Conservation (phyloP, 495 filamentous ascomycete species). For the Podospora sp. region DNA sequence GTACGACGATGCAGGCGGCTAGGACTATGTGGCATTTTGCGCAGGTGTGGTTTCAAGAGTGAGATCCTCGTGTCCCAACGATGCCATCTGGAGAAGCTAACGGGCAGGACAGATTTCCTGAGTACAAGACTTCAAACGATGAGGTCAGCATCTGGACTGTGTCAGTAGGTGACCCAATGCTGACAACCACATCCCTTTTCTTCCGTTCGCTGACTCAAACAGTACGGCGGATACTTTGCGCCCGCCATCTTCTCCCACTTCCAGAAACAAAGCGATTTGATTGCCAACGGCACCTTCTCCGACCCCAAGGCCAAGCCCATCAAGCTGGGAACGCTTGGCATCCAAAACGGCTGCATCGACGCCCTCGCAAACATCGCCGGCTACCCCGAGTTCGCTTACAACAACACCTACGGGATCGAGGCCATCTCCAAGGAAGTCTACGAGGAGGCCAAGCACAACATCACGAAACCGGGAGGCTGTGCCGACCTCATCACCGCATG, state of each 20-base stretch:
- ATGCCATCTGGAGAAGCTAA: no score
- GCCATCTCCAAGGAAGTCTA: conserved; percentile 54
- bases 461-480: conserved; percentile 41
- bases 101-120: conserved; percentile 50
- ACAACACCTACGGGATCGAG: conserved; percentile 74
- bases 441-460: conserved; percentile 28
- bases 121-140: conserved; percentile 53
- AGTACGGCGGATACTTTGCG: conserved; percentile 69
- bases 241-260: conserved; percentile 52
- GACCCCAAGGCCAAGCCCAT: conserved; percentile 49
- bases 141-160: conserved; percentile 63
- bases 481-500: conserved; percentile 30
- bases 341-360: conserved; percentile 77
- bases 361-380: conserved; percentile 61
- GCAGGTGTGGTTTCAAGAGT: conserved; percentile 64
- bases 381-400: conserved; percentile 68
- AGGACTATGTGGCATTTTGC: conserved; percentile 62
- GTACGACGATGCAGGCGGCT: conserved; percentile 56
- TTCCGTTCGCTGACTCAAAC: neutral
- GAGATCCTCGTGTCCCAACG: no score
- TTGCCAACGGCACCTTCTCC: neutral
- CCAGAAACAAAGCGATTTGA: conserved; percentile 39
- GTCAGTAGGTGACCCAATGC: conserved; percentile 23
- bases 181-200: neutral
- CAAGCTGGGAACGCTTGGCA: conserved; percentile 57